Percentiles rank a stretch among this genome's conserved stretches.
phyloP scores from a whole-genome alignment of 2,329 filamentous ascomycete genomes.

The Xylariales sp. region DNA sequence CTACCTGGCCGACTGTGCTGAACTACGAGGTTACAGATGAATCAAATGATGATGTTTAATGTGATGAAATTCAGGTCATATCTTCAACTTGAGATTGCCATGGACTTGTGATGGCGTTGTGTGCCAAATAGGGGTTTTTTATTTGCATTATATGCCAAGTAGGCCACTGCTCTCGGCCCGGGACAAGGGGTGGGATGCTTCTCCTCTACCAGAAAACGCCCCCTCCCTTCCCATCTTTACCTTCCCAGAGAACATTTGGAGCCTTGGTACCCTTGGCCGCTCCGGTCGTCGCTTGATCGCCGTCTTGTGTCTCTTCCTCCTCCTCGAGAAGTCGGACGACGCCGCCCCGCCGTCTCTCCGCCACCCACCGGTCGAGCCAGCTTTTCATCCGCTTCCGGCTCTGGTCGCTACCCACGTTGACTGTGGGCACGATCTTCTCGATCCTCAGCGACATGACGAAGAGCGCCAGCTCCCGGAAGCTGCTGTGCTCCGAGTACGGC shows the following conservation, averaged over 20 bases:
- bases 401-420: constrained; percentile 67
- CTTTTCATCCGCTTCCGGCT: constrained; percentile 56
- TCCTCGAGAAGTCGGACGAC: constrained; percentile 41
- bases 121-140: too few species aligned
- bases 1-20: too few species aligned
- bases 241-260: constrained; percentile 28
- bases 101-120: too few species aligned
- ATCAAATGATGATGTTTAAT: too few species aligned
- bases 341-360: constrained; percentile 53
- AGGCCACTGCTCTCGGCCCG: too few species aligned
- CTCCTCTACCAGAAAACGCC: constrained; percentile 33
- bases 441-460: constrained; percentile 86
- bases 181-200: too few species aligned
- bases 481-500: constrained; percentile 93
- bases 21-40: too few species aligned
- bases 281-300: constrained; percentile 20
- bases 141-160: too few species aligned
- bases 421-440: constrained; percentile 86
- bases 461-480: constrained; percentile 89
- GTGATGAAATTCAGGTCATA: too few species aligned
- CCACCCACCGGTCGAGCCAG: constrained; percentile 61
- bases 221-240: constrained; percentile 34
- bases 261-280: neutral
- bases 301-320: constrained; percentile 23
- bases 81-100: too few species aligned